phyloP scores from a whole-genome alignment of 345 rosid genomes.

The Sonneratia caseolaris region DNA sequence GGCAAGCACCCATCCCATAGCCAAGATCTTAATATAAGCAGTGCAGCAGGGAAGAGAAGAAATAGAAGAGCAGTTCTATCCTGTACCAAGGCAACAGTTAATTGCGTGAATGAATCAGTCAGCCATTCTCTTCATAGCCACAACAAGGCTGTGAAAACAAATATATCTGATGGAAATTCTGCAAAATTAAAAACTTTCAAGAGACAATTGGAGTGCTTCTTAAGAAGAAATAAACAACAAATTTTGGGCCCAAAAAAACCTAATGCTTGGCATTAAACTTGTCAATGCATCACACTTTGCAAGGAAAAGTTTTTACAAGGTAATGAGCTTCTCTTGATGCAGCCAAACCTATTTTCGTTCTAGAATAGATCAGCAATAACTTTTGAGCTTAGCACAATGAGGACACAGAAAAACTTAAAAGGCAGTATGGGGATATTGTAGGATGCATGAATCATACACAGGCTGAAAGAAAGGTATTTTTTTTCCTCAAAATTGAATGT shows the following conservation, averaged over 20 bases:
- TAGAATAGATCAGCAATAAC: not conserved
- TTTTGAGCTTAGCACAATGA: not conserved
- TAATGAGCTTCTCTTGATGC: not conserved
- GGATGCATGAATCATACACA: not conserved
- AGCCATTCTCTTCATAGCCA: not conserved
- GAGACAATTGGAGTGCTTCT: not conserved
- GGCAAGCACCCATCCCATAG: constrained; percentile 92
- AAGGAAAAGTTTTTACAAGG: not conserved
- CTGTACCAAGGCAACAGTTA: constrained; percentile 34
- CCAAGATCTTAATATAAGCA: constrained; percentile 66
- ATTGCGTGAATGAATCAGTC: not conserved
- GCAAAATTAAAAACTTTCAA: not conserved
- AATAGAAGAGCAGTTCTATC: constrained; percentile 91
- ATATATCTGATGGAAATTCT: not conserved
- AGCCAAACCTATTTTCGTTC: not conserved
- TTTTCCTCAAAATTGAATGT: not conserved
- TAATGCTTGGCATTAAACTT: not conserved
- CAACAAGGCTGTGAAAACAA: not conserved
- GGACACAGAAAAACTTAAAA: not conserved
- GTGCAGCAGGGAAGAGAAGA: constrained; percentile 70
- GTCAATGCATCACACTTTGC: not conserved
- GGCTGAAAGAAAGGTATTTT: not conserved
- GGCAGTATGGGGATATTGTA: not conserved
- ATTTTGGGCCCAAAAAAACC: not conserved
- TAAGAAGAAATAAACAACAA: not conserved